phyloP scores from a whole-genome alignment of 75 land plant genomes.

The Adiantum capillusveneris region DNA sequence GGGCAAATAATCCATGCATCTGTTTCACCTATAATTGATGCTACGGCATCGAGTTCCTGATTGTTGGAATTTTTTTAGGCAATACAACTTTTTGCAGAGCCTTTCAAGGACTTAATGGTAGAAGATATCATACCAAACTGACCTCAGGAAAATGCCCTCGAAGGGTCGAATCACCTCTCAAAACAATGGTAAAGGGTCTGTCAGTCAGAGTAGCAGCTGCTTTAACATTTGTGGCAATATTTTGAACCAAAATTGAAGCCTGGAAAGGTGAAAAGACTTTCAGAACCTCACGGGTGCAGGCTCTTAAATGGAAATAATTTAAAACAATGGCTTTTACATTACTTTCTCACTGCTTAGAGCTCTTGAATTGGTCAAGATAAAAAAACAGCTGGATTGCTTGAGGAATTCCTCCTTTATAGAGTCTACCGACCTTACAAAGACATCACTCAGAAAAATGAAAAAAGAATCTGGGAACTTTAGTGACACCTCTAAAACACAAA shows the following conservation, averaged over 20 bases:
- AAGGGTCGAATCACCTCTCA: conserved; percentile 95
- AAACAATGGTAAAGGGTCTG: conserved; percentile 69
- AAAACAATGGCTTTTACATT: neutral
- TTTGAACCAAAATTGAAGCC: conserved; percentile 61
- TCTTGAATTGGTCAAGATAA: conserved; percentile 93
- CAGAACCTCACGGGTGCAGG: too few species aligned
- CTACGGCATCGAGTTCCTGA: conserved; percentile 95
- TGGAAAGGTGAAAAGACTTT: conserved; percentile 16
- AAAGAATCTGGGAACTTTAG: too few species aligned
- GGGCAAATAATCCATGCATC: conserved; percentile 99
- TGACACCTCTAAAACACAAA: neutral
- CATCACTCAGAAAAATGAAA: neutral
- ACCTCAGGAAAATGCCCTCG: conserved; percentile 99
- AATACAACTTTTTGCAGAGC: too few species aligned
- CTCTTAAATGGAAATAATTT: too few species aligned
- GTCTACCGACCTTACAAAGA: conserved; percentile 53
- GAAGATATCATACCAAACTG: neutral
- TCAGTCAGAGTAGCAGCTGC: conserved; percentile 49
- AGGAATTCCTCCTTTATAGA: conserved; percentile 67
- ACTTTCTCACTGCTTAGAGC: conserved; percentile 85
- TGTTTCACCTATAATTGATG: conserved; percentile 73
- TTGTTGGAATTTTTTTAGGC: too few species aligned
- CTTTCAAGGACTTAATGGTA: too few species aligned
- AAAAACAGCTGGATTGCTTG: conserved; percentile 67
- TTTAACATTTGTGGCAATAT: conserved; percentile 67